Conservation (phyloP, 73 alveolate genomes). For the Stentor roeselii region DNA sequence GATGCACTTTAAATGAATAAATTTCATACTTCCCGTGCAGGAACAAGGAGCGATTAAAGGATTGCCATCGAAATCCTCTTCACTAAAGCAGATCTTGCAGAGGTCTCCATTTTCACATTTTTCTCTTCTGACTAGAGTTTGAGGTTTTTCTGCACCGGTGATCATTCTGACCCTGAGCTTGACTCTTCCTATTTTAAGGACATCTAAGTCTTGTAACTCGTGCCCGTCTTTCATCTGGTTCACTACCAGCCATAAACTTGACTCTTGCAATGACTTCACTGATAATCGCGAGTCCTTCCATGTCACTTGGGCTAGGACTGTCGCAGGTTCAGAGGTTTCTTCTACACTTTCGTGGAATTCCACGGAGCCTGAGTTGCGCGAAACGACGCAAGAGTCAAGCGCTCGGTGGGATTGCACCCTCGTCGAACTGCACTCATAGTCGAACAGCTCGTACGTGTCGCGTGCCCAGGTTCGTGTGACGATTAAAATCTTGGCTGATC, state of each 20-base stretch:
- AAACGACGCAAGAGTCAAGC: not conserved
- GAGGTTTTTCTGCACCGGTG: not conserved
- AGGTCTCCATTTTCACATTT: not conserved
- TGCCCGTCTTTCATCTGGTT: not conserved
- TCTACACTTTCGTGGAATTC: not conserved
- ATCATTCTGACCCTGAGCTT: not conserved
- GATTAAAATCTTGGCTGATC: not conserved
- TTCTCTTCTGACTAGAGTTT: not conserved
- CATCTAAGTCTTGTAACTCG: not conserved
- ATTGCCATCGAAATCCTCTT: constrained; percentile 29
- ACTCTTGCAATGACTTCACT: not conserved
- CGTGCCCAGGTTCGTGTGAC: constrained; percentile 7
- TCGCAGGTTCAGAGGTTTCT: not conserved
- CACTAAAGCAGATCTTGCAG: constrained; percentile 4
- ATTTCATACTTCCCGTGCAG: constrained; percentile 71
- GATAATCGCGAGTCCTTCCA: not conserved
- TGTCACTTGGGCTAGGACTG: not conserved
- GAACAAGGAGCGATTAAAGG: constrained; percentile 63
- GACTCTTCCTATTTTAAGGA: constrained; percentile 12
- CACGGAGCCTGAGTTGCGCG: not conserved
- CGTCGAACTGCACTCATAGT: not conserved
- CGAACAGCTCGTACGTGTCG: constrained; percentile 5
- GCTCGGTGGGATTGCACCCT: not conserved
- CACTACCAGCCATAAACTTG: not conserved
- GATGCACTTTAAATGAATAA: constrained; percentile 54